These are phyloP conservation scores for Gossypium anomalum DNA, from an alignment of 345 rosid species.

Conservation along the genomic window DNA sequence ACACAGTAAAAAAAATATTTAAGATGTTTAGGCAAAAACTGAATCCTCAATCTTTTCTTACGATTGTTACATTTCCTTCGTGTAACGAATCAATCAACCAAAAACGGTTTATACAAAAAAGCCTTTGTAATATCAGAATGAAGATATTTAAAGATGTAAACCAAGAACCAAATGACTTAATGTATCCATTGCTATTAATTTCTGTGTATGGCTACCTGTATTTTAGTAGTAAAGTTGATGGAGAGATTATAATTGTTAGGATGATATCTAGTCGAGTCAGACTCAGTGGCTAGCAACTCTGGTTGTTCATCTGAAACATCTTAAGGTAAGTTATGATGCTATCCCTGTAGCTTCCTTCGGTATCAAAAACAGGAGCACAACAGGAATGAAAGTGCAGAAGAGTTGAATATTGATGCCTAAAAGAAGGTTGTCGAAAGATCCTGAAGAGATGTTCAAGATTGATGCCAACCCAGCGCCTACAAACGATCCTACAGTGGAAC, in stretches of 20 bases:
- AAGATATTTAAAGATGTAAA: not conserved
- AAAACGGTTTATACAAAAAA: not conserved
- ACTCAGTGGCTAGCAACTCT: not conserved
- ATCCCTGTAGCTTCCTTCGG: conserved; percentile 88
- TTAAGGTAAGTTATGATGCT: conserved; percentile 34
- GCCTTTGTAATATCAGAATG: not conserved
- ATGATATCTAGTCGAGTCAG: not conserved
- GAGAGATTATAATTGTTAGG: not conserved
- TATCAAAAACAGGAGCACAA: conserved; percentile 67
- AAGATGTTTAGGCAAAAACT: not conserved
- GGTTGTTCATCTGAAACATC: not conserved
- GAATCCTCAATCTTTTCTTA: not conserved
- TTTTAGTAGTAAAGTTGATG: not conserved
- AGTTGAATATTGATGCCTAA: conserved; percentile 68
- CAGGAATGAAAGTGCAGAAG: conserved; percentile 70
- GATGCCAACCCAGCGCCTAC: conserved; percentile 91
- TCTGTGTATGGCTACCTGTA: not conserved
- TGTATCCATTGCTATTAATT: not conserved
- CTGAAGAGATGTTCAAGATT: conserved; percentile 66
- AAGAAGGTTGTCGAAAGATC: conserved; percentile 75
- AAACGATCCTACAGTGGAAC: conserved; percentile 81
- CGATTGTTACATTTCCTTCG: not conserved
- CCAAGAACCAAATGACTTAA: not conserved
- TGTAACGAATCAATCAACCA: not conserved
- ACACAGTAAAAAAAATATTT: no score